Percentiles rank a stretch among this genome's conserved stretches.
phyloP scores from a whole-genome alignment of 2,329 filamentous ascomycete genomes.

The Exophiala calicioides region DNA sequence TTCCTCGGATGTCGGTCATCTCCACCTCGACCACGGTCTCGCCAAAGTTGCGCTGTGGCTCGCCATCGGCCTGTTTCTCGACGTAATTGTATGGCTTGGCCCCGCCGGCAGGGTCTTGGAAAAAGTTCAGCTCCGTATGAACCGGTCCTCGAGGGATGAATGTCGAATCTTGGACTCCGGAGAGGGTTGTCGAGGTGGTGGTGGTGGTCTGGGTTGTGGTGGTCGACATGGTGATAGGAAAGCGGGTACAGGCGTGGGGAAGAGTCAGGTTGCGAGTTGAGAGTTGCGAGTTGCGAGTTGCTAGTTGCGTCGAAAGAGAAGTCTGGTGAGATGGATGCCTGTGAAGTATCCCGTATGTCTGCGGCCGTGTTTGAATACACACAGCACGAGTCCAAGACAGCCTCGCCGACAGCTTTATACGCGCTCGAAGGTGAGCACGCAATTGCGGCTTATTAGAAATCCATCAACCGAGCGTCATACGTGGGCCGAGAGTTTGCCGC shows the following conservation, averaged over 20 bases:
- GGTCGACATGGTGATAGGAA: slow-evolving; percentile 33
- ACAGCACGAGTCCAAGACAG: too few relatives aligned
- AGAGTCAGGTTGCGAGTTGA: too few relatives aligned
- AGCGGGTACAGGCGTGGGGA: too few relatives aligned
- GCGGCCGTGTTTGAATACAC: too few relatives aligned
- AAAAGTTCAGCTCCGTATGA: slow-evolving; percentile 66
- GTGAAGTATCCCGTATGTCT: too few relatives aligned
- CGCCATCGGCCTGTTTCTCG: slow-evolving; percentile 61
- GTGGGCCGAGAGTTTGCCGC: slow-evolving; percentile 20
- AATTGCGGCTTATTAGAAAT: slow-evolving; percentile 28
- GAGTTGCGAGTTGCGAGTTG: too few relatives aligned
- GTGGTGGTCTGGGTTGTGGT: slow-evolving; percentile 33
- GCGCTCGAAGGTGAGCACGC: slow-evolving; percentile 16
- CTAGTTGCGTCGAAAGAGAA: too few relatives aligned
- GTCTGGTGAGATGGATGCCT: too few relatives aligned
- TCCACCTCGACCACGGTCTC: slow-evolving; percentile 53
- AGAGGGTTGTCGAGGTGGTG: slow-evolving; percentile 34
- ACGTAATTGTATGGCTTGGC: slow-evolving; percentile 66
- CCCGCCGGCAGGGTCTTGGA: slow-evolving; percentile 60
- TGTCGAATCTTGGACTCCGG: slow-evolving; percentile 33
- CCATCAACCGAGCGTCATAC: too few relatives aligned
- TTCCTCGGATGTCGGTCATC: slow-evolving; percentile 73
- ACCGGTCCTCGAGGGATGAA: slow-evolving; percentile 62
- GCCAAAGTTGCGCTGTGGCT: slow-evolving; percentile 66
- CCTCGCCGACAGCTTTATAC: not conserved